Evolutionary conservation across 495 filamentous ascomycete species (phyloP).

Genomic region (Lasiosphaeria ovina): DNA sequence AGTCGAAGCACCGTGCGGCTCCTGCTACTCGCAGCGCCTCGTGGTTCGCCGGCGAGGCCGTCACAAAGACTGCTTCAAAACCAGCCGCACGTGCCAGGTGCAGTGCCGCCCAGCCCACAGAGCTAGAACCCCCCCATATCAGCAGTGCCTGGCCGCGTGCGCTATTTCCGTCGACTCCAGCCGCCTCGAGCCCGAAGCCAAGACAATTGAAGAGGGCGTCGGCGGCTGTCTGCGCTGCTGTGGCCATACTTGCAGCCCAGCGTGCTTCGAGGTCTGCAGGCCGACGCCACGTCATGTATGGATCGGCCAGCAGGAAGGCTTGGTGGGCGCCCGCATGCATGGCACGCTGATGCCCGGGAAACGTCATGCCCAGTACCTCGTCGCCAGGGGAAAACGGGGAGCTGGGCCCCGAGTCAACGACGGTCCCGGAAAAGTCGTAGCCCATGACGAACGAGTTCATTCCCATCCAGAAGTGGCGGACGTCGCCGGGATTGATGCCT

Average conservation of each 20-base stretch:
- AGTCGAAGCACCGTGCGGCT: constrained; percentile 15
- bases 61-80: constrained; percentile 3
- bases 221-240: constrained; percentile 11
- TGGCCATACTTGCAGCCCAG: constrained; percentile 8
- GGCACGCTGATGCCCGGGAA: constrained; percentile 10
- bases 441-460: constrained; percentile 17
- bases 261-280: background rate
- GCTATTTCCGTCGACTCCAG: constrained; percentile 4
- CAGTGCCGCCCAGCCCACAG: constrained; percentile 14
- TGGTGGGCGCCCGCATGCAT: constrained; percentile 15
- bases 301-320: constrained; percentile 12
- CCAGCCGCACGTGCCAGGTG: constrained; percentile 16
- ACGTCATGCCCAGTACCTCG: constrained; percentile 14
- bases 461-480: constrained; percentile 18
- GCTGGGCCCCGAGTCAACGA: background rate
- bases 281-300: constrained; percentile 5
- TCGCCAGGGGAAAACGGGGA: constrained; percentile 6
- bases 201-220: constrained; percentile 16
- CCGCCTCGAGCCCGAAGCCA: constrained; percentile 8
- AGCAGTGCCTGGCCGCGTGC: background rate
- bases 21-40: constrained; percentile 6
- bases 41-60: constrained; percentile 12
- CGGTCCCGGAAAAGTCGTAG: constrained; percentile 18
- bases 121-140: constrained; percentile 18
- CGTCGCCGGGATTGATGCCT: constrained; percentile 20